Conservation (phyloP, 192 early-diverging fungal genomes). For the Phlyctochytrium planicorne region DNA sequence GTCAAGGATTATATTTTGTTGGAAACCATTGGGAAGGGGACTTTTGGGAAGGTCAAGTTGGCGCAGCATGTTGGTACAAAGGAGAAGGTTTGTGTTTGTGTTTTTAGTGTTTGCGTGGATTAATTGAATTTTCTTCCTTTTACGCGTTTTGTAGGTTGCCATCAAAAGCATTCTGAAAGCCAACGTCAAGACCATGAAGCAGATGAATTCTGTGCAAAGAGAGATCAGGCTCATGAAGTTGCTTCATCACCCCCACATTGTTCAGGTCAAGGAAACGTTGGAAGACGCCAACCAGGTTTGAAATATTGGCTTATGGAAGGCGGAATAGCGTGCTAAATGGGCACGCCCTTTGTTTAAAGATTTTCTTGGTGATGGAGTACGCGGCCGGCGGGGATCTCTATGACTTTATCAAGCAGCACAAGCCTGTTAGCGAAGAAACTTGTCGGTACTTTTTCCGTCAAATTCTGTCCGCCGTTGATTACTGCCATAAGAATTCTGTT, state of each 20-base stretch:
- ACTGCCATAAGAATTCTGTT: conserved; percentile 62
- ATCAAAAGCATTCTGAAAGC: conserved; percentile 61
- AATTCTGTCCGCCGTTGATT: conserved; percentile 56
- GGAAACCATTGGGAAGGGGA: conserved; percentile 60
- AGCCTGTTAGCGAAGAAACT: conserved; percentile 61
- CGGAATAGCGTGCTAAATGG: no score
- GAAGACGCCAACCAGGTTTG: conserved; percentile 46
- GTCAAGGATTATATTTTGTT: conserved; percentile 58
- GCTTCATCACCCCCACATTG: conserved; percentile 57
- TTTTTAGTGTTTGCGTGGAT: neutral
- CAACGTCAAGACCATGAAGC: conserved; percentile 59
- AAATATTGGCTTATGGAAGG: neutral
- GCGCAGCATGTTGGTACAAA: conserved; percentile 49
- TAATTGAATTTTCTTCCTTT: neutral
- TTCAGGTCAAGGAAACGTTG: conserved; percentile 64
- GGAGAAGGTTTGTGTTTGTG: conserved; percentile 42
- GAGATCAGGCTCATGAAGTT: conserved; percentile 66
- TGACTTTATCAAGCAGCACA: conserved; percentile 63
- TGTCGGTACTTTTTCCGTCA: conserved; percentile 51
- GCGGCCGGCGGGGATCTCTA: conserved; percentile 59
- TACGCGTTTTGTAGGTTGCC: conserved; percentile 41
- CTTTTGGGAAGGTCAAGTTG: conserved; percentile 63
- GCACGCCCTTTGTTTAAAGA: conserved; percentile 12
- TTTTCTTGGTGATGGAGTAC: conserved; percentile 64
- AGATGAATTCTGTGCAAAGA: conserved; percentile 59